These are phyloP conservation scores for Geotrichum phurueaensis DNA, from an alignment of 1,139 yeast genomes.

Conservation along the genomic window DNA sequence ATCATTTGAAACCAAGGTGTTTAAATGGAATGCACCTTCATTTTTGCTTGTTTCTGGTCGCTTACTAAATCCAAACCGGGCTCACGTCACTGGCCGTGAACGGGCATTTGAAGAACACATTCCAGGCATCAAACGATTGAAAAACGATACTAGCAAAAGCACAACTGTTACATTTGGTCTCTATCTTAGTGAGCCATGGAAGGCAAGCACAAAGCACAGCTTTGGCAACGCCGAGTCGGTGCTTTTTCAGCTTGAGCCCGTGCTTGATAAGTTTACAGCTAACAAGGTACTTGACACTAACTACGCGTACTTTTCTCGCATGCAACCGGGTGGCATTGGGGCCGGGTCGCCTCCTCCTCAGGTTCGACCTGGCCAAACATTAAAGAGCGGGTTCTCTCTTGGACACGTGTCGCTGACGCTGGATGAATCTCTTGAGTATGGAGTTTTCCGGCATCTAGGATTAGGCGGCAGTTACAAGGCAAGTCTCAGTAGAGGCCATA, in stretches of 20 bases:
- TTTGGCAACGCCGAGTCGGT: constrained; percentile 58
- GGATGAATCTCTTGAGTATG: constrained; percentile 75
- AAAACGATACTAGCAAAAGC: constrained; percentile 11
- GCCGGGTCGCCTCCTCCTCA: constrained; percentile 51
- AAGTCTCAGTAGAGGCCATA: constrained; percentile 26
- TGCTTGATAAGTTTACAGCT: constrained; percentile 47
- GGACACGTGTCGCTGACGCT: constrained; percentile 77
- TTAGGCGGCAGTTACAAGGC: constrained; percentile 45
- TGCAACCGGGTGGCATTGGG: constrained; percentile 61
- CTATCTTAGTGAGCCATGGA: constrained; percentile 68
- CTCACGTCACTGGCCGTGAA: constrained; percentile 20
- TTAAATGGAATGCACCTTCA: constrained; percentile 90
- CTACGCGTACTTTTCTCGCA: constrained; percentile 35
- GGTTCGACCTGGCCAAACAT: constrained; percentile 10
- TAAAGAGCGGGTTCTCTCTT: constrained; percentile 17
- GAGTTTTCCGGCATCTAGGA: constrained; percentile 65
- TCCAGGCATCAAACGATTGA: constrained; percentile 20
- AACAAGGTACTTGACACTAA: constrained; percentile 21
- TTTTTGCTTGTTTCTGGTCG: constrained; percentile 60
- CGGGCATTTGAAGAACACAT: constrained; percentile 25
- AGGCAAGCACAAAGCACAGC: constrained; percentile 57
- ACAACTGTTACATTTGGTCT: constrained; percentile 51
- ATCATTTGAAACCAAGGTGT: constrained; percentile 74
- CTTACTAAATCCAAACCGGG: constrained; percentile 26
- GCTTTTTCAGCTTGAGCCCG: constrained; percentile 62